Conservation (phyloP, 2,329 filamentous ascomycete species). For the Nemania sp. region DNA sequence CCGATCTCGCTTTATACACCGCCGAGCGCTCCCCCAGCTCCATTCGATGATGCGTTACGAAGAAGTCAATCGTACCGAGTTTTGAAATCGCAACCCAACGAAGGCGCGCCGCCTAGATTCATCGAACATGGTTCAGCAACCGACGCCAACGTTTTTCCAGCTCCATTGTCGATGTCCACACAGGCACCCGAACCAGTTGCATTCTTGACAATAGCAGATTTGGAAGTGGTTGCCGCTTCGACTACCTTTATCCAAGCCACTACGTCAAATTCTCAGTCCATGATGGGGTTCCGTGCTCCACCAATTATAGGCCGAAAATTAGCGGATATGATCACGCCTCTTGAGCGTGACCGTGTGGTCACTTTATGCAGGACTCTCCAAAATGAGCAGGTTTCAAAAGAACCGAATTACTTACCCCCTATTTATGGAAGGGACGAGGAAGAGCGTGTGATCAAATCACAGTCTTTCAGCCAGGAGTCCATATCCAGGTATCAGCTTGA, state of each 20-base stretch:
- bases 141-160: slow-evolving; percentile 54
- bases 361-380: slow-evolving; percentile 56
- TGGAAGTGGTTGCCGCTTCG: slow-evolving; percentile 62
- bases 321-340: slow-evolving; percentile 54
- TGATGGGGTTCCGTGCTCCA: slow-evolving; percentile 44
- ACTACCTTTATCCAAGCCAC: slow-evolving; percentile 59
- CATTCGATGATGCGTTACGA: slow-evolving; percentile 52
- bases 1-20: slow-evolving; percentile 56
- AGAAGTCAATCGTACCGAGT: slow-evolving; percentile 54
- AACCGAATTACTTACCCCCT: slow-evolving; percentile 66
- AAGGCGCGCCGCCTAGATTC: slow-evolving; percentile 53
- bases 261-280: slow-evolving; percentile 23
- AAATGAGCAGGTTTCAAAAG: slow-evolving; percentile 59
- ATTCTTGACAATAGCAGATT: slow-evolving; percentile 57
- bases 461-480: slow-evolving; percentile 59
- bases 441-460: slow-evolving; percentile 56
- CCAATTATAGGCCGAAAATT: slow-evolving; percentile 54
- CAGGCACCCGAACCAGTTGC: slow-evolving; percentile 56
- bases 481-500: slow-evolving; percentile 56
- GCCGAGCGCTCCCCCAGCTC: slow-evolving; percentile 46
- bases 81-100: slow-evolving; percentile 57
- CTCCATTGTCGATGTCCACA: slow-evolving; percentile 47
- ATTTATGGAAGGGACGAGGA: slow-evolving; percentile 61
- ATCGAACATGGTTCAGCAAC: slow-evolving; percentile 53
- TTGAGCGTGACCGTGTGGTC: slow-evolving; percentile 57